These are phyloP conservation scores for Prosopis cineraria DNA, from an alignment of 306 rosid genomes.

Conservation along the genomic window DNA sequence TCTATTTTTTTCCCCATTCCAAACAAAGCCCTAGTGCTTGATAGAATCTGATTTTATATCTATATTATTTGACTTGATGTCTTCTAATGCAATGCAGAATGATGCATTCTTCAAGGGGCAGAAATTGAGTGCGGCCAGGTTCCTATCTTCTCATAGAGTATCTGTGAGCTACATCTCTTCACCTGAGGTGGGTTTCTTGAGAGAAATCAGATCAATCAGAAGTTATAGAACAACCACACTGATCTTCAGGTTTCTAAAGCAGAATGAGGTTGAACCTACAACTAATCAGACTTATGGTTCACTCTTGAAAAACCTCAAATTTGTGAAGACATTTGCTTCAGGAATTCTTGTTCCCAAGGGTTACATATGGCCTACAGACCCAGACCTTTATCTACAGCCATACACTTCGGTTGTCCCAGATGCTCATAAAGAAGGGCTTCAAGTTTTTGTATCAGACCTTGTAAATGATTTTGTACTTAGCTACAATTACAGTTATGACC, in stretches of 20 bases:
- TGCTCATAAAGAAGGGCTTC: conserved; percentile 75
- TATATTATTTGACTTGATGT: not conserved
- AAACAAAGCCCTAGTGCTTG: too few relatives aligned
- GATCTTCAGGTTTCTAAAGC: conserved; percentile 57
- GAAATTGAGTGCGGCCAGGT: conserved; percentile 64
- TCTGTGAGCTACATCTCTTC: conserved; percentile 66
- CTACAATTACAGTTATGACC: conserved; percentile 83
- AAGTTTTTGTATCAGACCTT: conserved; percentile 69
- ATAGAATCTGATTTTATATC: conserved; percentile 27
- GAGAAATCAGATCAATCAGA: conserved; percentile 41
- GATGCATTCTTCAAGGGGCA: conserved; percentile 67
- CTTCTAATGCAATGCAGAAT: conserved; percentile 58
- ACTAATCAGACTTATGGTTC: conserved; percentile 63
- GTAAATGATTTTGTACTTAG: conserved; percentile 58
- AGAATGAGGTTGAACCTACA: conserved; percentile 55
- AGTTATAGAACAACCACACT: conserved; percentile 43
- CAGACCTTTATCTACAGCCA: conserved; percentile 44
- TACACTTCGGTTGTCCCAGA: conserved; percentile 56
- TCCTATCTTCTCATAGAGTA: conserved; percentile 38
- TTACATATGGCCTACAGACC: conserved; percentile 61
- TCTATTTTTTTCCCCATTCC: too few relatives aligned
- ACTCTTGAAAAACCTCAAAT: conserved; percentile 52
- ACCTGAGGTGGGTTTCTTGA: conserved; percentile 71
- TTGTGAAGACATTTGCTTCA: conserved; percentile 66
- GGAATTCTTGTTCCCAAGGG: conserved; percentile 66